Evolutionary conservation across 2,329 filamentous ascomycete genomes (phyloP), one percentile per base, ranked within the genome.

Genomic region (Aspergillus fumigatus): DNA sequence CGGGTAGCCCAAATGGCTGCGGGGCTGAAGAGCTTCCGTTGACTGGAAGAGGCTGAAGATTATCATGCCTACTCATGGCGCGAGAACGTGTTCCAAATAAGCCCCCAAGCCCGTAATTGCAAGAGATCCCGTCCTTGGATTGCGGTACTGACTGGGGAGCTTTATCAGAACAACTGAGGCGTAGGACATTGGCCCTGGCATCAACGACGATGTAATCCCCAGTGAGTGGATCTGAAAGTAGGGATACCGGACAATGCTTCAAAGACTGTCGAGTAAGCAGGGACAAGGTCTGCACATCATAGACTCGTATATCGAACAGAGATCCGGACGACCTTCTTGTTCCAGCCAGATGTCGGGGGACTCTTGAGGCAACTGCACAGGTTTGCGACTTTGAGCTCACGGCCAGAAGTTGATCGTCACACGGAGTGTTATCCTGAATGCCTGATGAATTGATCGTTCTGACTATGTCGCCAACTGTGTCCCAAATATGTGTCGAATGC

Each of bases 191-290:
- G 14, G 90, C 90, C 0, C 84, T 80, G n/a, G 87, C 82, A 69
- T 96, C 91, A 5, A 96, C 74, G 9, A 88, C 76, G 41, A 94
- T 77, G 70, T 90, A 96, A 4, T 91, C 90, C 48, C 84, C 85
- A 1, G 85, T 83, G 21, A 80, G 80, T 11, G 82, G 78, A 21
- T 84, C 81, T 3, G 89, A 81, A 2, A 90, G 76, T 1, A 96
- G 73, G 11, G 87, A 85, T 23, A 88, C 84, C 10, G 91, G 83
- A 23, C 84, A 75, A 55, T 81, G 79, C 3, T 83, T 77, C 9
- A 78, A 61, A 9, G 83, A 82, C 27, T 76, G 78, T 59, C 84
- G 77, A 64, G 85, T 81, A 35, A 89, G 72, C 10, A 87, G 82
- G 53, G 84, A 76, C 8, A 82, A 77, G 17, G 82, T 77, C 29